Evolutionary conservation across 192 early-diverging fungal species (phyloP).

Genomic region (Linnemannia elongata): DNA sequence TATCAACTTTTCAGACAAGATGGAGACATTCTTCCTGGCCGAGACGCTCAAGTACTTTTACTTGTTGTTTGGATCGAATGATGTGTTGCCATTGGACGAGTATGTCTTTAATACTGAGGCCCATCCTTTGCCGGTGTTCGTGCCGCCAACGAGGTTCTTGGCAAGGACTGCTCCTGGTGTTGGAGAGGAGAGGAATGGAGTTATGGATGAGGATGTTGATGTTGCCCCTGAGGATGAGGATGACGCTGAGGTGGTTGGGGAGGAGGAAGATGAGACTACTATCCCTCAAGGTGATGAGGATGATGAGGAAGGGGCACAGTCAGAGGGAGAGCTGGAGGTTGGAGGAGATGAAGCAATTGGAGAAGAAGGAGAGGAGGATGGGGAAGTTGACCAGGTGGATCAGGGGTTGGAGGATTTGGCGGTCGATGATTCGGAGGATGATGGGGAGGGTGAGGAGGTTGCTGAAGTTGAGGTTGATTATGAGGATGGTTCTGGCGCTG

Average conservation of each 20-base stretch:
- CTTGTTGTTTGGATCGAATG: slow-evolving; percentile 76
- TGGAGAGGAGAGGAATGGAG: background rate
- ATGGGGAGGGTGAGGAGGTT: slow-evolving; percentile 5
- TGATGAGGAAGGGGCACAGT: slow-evolving; percentile 5
- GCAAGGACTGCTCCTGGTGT: slow-evolving; percentile 12
- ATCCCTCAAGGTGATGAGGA: slow-evolving; percentile 14
- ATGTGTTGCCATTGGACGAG: slow-evolving; percentile 74
- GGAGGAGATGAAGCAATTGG: slow-evolving; percentile 12
- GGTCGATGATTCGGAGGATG: slow-evolving; percentile 1
- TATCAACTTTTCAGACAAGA: slow-evolving; percentile 51
- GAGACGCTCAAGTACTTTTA: slow-evolving; percentile 93
- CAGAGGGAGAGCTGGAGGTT: background rate
- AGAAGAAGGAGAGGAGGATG: background rate
- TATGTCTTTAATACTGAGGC: slow-evolving; percentile 92
- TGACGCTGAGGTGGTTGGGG: background rate
- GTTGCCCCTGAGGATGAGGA: background rate
- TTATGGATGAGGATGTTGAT: slow-evolving; percentile 8
- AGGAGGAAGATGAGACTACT: background rate
- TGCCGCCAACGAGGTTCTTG: slow-evolving; percentile 23
- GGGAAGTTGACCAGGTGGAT: slow-evolving; percentile 27
- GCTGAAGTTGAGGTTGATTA: slow-evolving; percentile 47
- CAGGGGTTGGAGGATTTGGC: slow-evolving; percentile 29
- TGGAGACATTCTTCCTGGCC: slow-evolving; percentile 84
- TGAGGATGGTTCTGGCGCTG: slow-evolving; percentile 16
- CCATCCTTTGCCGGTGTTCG: slow-evolving; percentile 74